Evolutionary conservation across 2,329 filamentous ascomycete species (phyloP), one percentile per base, ranked within the genome.

Genomic region (Chrysoporthe austroafricana): DNA sequence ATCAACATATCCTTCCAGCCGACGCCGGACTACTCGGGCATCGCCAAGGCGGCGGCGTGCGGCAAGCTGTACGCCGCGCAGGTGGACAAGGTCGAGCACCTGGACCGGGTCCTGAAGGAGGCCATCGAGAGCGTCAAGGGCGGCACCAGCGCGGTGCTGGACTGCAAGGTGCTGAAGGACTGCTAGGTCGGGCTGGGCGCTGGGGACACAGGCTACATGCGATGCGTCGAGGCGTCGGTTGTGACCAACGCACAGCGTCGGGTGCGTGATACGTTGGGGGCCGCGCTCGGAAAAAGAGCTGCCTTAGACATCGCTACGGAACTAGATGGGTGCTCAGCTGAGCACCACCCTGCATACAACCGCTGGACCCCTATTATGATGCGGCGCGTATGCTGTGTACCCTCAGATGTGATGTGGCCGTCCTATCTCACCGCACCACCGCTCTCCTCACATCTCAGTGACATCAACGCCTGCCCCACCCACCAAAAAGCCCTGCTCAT

Each of bases 1-100:
- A 83, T 88, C 71, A 88, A 88, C 73, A 88, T 89, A 70, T 86
- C 84, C 0, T 88, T 89, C 69, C 79, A 82, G 36, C 87, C 87
- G 0, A 79, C 80, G 4, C 87, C 87, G 0, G 85, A 89, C 74
- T 89, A 87, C 72, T 76, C 85, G 0, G 86, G 85, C 48, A 88
- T 89, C 62, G 87, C 86, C 26, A 86, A 87, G 77, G 87, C 86
- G 0, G 86, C 87, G 0, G 83, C 84, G 0, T 84, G 83, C 1
- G 86, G 86, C 7, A 80, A 86, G 26, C 76, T 88, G 8, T 83
- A 83, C 66, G 79, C 85, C 0, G 83, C 82, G 0, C 77, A 76
- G 64, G 84, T 86, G 0, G 81, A 83, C 57, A 79, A 82, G 64
- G 78, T 80, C 1, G 77, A 77, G 2, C 80, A 84, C 18, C 77